These are phyloP conservation scores for Leccinum sublutescens DNA, from an alignment of 768 basidiomycete genomes.

Conservation along the genomic window DNA sequence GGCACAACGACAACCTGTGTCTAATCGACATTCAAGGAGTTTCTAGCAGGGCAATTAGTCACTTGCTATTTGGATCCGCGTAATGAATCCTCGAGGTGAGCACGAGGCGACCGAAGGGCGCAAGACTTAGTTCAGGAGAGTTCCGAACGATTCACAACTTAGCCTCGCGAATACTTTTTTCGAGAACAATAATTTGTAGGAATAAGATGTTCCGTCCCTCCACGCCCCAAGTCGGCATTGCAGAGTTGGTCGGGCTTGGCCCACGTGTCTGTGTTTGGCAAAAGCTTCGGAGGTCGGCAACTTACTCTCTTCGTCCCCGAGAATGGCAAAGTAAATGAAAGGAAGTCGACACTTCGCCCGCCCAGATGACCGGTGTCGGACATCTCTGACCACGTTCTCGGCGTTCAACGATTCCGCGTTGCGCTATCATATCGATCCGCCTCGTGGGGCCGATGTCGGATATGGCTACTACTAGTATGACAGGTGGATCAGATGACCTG, in stretches of 20 bases:
- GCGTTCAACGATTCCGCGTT: conserved; percentile 68
- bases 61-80: conserved; percentile 1
- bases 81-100: conserved; percentile 22
- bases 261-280: conserved; percentile 26
- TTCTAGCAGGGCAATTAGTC: conserved; percentile 2
- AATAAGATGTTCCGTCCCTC: too few relatives aligned
- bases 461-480: conserved; percentile 43
- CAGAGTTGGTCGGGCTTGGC: too few relatives aligned
- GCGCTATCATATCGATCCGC: conserved; percentile 70
- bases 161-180: not conserved
- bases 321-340: conserved; percentile 21
- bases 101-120: conserved; percentile 17
- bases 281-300: conserved; percentile 17
- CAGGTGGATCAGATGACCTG: conserved; percentile 63
- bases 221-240: not conserved
- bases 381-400: conserved; percentile 43
- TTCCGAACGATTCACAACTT: not conserved
- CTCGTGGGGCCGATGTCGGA: conserved; percentile 58
- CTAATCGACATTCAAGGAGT: not conserved
- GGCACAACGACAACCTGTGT: not conserved
- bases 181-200: too few relatives aligned
- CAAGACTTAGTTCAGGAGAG: conserved; percentile 1
- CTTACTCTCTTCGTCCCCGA: not conserved
- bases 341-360: too few relatives aligned
- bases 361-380: conserved; percentile 2